Percentiles rank a stretch among this genome's conserved stretches.
These are phyloP conservation scores for Globisporangium cystogenes DNA, from an alignment of 352 stramenopile species.

Conservation along the genomic window DNA sequence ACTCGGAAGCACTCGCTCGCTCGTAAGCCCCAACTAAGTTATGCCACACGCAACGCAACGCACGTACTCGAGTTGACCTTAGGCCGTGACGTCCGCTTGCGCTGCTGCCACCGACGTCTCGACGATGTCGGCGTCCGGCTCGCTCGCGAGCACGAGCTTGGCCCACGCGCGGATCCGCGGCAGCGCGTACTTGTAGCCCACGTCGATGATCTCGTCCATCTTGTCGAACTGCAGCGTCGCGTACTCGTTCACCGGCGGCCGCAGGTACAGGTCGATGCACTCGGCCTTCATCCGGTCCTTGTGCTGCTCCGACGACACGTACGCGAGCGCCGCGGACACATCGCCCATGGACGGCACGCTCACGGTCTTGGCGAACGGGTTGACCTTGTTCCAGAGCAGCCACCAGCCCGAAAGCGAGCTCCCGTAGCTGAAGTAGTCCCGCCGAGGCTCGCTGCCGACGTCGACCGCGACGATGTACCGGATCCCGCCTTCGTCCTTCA, in stretches of 20 bases:
- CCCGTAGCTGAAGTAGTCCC: constrained; percentile 78
- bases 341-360: constrained; percentile 92
- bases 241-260: constrained; percentile 85
- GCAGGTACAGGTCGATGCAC: constrained; percentile 86
- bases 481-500: constrained; percentile 86
- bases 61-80: constrained; percentile 9
- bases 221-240: constrained; percentile 92
- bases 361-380: constrained; percentile 85
- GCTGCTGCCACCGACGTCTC: constrained; percentile 8
- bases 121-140: constrained; percentile 63
- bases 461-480: constrained; percentile 89
- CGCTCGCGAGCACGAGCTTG: constrained; percentile 35
- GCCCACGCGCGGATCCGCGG: constrained; percentile 63
- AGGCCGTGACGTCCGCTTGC: neutral
- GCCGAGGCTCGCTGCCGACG: constrained; percentile 76
- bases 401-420: constrained; percentile 85
- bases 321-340: constrained; percentile 81
- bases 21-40: neutral
- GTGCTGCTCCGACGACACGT: constrained; percentile 89
- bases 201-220: constrained; percentile 87
- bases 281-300: constrained; percentile 81
- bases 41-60: constrained; percentile 5
- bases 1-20: too few species aligned
- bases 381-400: constrained; percentile 89
- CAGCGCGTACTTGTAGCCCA: constrained; percentile 80